These are phyloP conservation scores for Thymus quinquecostatus DNA, from an alignment of 257 asterid species.

Conservation along the genomic window DNA sequence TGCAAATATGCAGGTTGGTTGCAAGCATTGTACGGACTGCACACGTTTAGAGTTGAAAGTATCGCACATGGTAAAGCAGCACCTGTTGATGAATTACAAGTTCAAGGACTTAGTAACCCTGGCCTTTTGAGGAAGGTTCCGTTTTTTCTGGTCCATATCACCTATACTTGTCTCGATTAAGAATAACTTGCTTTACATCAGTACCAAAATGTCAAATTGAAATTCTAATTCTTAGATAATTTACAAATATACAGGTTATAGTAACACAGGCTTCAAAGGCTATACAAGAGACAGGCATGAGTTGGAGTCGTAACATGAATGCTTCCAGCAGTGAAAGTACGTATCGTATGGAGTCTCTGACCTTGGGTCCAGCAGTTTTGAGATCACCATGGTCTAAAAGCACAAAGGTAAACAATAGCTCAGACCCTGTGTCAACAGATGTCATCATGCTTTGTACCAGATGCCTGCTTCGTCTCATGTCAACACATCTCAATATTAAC, in stretches of 20 bases:
- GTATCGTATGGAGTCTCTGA: slow-evolving; percentile 49
- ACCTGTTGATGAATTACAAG: slow-evolving; percentile 70
- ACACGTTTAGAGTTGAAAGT: slow-evolving; percentile 71
- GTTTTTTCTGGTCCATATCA: not conserved
- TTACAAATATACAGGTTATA: slow-evolving; percentile 45
- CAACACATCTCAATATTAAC: not conserved
- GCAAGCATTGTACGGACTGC: slow-evolving; percentile 63
- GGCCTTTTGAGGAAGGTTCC: slow-evolving; percentile 61
- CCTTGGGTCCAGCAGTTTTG: slow-evolving; percentile 56
- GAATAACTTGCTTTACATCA: not conserved
- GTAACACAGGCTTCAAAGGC: slow-evolving; percentile 63
- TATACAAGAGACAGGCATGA: slow-evolving; percentile 44
- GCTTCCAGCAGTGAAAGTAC: slow-evolving; percentile 46
- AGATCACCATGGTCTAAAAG: slow-evolving; percentile 60
- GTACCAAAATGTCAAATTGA: too few relatives aligned
- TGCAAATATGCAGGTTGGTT: slow-evolving; percentile 53
- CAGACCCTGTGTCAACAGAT: slow-evolving; percentile 13
- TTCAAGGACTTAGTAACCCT: slow-evolving; percentile 68
- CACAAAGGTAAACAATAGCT: slow-evolving; percentile 50
- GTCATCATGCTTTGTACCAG: not conserved
- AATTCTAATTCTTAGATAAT: not conserved
- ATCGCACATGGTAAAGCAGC: slow-evolving; percentile 67
- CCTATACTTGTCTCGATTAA: slow-evolving; percentile 6
- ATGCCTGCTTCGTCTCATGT: not conserved
- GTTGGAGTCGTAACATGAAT: slow-evolving; percentile 43